A percentile compares a stretch with the other conserved stretches of the same genome.
phyloP scores from a whole-genome alignment of 805 yeast species.

The Nematodospora valgi region DNA sequence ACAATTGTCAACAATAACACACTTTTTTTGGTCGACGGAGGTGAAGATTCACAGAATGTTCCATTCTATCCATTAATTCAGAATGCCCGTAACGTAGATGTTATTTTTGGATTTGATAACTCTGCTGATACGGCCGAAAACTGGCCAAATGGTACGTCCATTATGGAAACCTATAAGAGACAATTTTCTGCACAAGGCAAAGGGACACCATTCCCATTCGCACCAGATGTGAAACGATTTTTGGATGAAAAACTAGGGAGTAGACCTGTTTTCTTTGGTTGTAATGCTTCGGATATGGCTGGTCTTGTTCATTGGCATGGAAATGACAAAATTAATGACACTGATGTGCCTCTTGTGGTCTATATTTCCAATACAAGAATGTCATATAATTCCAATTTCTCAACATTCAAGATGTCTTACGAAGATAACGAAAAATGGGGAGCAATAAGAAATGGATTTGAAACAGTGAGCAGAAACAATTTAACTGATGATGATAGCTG shows the following conservation, averaged over 20 bases:
- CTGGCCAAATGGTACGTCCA: constrained; percentile 40
- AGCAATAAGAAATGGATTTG: constrained; percentile 73
- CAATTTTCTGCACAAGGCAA: constrained; percentile 44
- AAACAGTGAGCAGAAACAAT: constrained; percentile 61
- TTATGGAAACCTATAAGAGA: constrained; percentile 31
- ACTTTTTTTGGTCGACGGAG: constrained; percentile 37
- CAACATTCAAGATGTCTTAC: constrained; percentile 67
- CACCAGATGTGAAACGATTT: constrained; percentile 68
- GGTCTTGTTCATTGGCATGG: constrained; percentile 27
- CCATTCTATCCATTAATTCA: constrained; percentile 35
- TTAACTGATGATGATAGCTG: constrained; percentile 66
- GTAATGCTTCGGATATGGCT: constrained; percentile 45
- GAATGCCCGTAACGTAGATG: constrained; percentile 26
- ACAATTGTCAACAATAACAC: constrained; percentile 20
- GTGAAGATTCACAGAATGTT: constrained; percentile 37
- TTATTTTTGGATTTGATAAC: constrained; percentile 41
- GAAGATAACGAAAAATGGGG: constrained; percentile 51
- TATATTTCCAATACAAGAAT: constrained; percentile 73
- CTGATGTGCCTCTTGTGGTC: constrained; percentile 68
- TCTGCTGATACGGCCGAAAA: constrained; percentile 19
- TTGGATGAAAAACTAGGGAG: constrained; percentile 56
- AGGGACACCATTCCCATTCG: constrained; percentile 72
- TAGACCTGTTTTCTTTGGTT: constrained; percentile 80
- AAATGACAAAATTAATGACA: constrained; percentile 42
- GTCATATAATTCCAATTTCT: constrained; percentile 64